Evolutionary conservation across 1,284 basidiomycete genomes (phyloP).

Genomic region (Ceratobasidium theobromae): DNA sequence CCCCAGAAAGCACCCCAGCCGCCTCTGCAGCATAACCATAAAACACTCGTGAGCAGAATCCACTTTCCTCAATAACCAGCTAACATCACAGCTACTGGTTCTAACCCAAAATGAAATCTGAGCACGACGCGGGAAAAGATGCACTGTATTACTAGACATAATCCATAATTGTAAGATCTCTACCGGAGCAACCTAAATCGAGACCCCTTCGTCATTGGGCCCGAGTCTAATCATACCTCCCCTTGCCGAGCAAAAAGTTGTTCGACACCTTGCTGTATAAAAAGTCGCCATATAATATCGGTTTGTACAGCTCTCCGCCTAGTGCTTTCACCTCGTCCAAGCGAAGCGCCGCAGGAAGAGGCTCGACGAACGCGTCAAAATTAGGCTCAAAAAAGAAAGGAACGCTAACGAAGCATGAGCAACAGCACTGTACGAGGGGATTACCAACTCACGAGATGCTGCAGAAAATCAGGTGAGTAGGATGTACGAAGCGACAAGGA

Average conservation of each 20-base stretch:
- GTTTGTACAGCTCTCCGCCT: constrained; percentile 42
- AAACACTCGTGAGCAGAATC: too few relatives aligned
- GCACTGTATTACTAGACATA: too few relatives aligned
- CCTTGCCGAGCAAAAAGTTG: constrained; percentile 55
- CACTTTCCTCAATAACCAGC: too few relatives aligned
- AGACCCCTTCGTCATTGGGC: background rate
- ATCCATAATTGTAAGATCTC: too few relatives aligned
- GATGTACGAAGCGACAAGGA: constrained; percentile 40
- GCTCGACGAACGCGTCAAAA: constrained; percentile 64
- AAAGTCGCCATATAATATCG: constrained; percentile 74
- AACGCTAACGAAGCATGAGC: constrained; percentile 48
- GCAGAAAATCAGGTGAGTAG: background rate
- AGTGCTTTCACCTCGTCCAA: constrained; percentile 39
- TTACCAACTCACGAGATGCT: constrained; percentile 60
- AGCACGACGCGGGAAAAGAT: too few relatives aligned
- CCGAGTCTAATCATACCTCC: constrained; percentile 33
- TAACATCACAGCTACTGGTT: too few relatives aligned
- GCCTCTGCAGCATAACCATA: background rate
- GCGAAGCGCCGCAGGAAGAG: constrained; percentile 57
- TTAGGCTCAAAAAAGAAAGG: constrained; percentile 89
- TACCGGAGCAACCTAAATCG: background rate
- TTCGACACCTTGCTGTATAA: constrained; percentile 66
- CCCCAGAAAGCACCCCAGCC: constrained; percentile 33
- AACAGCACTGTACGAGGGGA: background rate
- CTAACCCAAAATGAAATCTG: too few relatives aligned